Percentiles rank a stretch among this genome's conserved stretches.
phyloP scores from a whole-genome alignment of 495 filamentous ascomycete genomes.

The Penicillium bialowiezense region DNA sequence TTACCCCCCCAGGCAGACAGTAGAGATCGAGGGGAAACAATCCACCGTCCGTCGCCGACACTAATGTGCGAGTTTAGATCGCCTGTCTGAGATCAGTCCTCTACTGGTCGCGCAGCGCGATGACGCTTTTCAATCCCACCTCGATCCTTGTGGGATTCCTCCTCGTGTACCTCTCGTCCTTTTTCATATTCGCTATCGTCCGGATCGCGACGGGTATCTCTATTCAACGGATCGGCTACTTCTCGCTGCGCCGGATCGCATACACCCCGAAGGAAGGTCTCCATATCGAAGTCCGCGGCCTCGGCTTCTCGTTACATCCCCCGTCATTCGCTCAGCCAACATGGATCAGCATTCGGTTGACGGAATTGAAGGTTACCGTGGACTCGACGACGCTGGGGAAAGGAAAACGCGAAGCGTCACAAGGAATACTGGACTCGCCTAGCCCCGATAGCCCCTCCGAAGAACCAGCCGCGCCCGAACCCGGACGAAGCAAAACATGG shows the following conservation, averaged over 20 bases:
- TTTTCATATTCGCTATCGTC: slow-evolving; percentile 89
- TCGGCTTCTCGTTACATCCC: slow-evolving; percentile 83
- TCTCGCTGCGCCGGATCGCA: slow-evolving; percentile 82
- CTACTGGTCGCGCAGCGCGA: slow-evolving; percentile 44
- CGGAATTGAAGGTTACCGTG: slow-evolving; percentile 78
- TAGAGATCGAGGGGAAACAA: slow-evolving; percentile 14
- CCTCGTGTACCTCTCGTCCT: slow-evolving; percentile 84
- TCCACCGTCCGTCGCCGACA: slow-evolving; percentile 19
- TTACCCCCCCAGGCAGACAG: slow-evolving; percentile 11
- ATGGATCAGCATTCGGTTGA: slow-evolving; percentile 88
- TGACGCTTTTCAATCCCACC: slow-evolving; percentile 64
- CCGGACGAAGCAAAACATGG: slow-evolving; percentile 69
- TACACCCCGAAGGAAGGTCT: slow-evolving; percentile 85
- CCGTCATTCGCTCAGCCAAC: slow-evolving; percentile 96
- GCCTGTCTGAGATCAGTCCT: slow-evolving; percentile 29
- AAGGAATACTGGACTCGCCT: slow-evolving; percentile 18
- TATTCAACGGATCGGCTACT: slow-evolving; percentile 90
- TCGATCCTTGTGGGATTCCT: slow-evolving; percentile 82
- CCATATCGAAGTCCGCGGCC: slow-evolving; percentile 81
- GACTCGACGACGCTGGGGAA: slow-evolving; percentile 61
- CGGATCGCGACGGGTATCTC: slow-evolving; percentile 92
- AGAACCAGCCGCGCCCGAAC: slow-evolving; percentile 18
- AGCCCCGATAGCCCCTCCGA: slow-evolving; percentile 23
- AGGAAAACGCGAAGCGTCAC: slow-evolving; percentile 35
- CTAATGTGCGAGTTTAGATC: slow-evolving; percentile 18